A percentile compares a stretch with the other conserved stretches of the same genome.
Conservation (phyloP, 257 asterid genomes). For the Plantago ovata region DNA sequence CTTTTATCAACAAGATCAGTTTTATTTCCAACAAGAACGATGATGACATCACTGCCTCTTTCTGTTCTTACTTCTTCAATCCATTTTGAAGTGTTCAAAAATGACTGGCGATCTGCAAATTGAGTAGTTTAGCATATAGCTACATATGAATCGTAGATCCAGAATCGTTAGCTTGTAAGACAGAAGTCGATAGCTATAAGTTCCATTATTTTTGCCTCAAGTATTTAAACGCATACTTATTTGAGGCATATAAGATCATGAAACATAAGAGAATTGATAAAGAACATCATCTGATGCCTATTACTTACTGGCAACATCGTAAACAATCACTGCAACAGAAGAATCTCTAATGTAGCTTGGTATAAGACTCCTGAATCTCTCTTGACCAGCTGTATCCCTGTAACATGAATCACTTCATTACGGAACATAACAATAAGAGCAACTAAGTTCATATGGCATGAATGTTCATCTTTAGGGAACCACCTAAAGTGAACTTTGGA, state of each 20-base stretch:
- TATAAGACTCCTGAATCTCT: conserved; percentile 86
- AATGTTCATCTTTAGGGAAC: no score
- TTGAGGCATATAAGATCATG: background rate
- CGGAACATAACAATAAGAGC: background rate
- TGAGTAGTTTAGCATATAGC: background rate
- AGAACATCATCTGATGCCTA: background rate
- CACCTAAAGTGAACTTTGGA: no score
- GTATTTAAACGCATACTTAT: background rate
- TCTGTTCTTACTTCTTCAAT: conserved; percentile 73
- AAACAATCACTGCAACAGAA: conserved; percentile 88
- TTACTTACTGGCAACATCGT: conserved; percentile 84
- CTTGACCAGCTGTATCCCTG: conserved; percentile 99
- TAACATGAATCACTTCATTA: conserved; percentile 2
- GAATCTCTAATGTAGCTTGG: conserved; percentile 94
- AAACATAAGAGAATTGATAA: background rate
- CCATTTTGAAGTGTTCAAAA: conserved; percentile 51
- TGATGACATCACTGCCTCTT: conserved; percentile 74
- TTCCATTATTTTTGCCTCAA: background rate
- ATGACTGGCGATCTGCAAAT: conserved; percentile 43
- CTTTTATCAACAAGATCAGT: conserved; percentile 93
- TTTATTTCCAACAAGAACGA: conserved; percentile 87
- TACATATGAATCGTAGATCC: background rate
- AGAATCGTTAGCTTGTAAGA: background rate
- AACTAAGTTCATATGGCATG: background rate
- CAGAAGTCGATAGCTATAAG: background rate